A percentile compares a stretch with the other conserved stretches of the same genome.
Conservation (phyloP, 345 rosid species). For the Gossypium longicalyx region DNA sequence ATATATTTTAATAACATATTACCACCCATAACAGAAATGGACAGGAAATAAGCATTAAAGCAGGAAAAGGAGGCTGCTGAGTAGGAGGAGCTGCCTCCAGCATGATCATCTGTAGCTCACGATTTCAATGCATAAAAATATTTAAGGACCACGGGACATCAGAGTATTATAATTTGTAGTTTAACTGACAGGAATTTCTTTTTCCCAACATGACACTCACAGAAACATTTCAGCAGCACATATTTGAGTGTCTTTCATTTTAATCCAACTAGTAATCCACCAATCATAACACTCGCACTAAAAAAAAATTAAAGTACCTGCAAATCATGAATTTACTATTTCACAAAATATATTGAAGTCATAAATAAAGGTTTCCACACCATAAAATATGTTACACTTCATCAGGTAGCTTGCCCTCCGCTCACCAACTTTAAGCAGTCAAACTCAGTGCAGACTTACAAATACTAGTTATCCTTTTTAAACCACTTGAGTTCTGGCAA, state of each 20-base stretch:
- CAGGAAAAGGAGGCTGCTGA: not conserved
- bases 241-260: not conserved
- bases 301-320: not conserved
- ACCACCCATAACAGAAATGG: not conserved
- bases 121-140: not conserved
- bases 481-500: not conserved
- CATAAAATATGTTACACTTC: not conserved
- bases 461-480: not conserved
- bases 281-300: not conserved
- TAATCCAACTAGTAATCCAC: not conserved
- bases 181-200: not conserved
- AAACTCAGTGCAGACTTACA: not conserved
- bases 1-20: not conserved
- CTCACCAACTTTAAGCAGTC: not conserved
- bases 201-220: not conserved
- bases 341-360: not conserved
- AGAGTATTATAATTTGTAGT: not conserved
- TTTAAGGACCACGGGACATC: not conserved
- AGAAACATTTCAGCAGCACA: not conserved
- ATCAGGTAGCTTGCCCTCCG: not conserved
- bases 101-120: not conserved
- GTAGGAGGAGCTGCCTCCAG: not conserved
- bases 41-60: not conserved
- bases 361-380: not conserved
- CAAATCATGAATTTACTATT: not conserved